Conservation (phyloP, 768 basidiomycete genomes). For the Calvatia gigantea region DNA sequence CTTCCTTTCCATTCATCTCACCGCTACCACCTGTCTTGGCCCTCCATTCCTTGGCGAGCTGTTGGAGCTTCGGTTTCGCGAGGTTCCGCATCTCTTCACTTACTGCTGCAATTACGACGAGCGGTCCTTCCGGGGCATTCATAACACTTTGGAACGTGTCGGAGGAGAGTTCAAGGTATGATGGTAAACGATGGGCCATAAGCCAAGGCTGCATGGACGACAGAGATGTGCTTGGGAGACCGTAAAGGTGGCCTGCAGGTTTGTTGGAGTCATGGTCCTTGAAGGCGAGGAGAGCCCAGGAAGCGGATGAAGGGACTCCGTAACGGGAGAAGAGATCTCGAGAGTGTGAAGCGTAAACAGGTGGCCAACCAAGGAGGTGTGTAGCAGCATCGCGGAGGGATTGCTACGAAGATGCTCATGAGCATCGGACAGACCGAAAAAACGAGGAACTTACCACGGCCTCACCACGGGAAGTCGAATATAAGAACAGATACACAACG, state of each 20-base stretch:
- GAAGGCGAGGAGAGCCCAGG: slow-evolving; percentile 66
- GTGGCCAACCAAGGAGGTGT: slow-evolving; percentile 44
- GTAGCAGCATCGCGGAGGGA: slow-evolving; percentile 33
- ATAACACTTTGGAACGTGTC: slow-evolving; percentile 84
- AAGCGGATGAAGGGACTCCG: slow-evolving; percentile 30
- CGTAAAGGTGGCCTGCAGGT: slow-evolving; percentile 44
- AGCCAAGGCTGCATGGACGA: slow-evolving; percentile 55
- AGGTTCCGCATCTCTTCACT: slow-evolving; percentile 30
- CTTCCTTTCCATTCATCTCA: slow-evolving; percentile 43
- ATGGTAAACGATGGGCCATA: slow-evolving; percentile 66
- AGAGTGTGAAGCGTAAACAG: slow-evolving; percentile 38
- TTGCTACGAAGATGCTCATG: slow-evolving; percentile 18
- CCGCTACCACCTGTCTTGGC: slow-evolving; percentile 36
- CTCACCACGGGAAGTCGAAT: slow-evolving; percentile 20
- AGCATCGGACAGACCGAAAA: neutral
- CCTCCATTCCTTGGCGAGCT: slow-evolving; percentile 62
- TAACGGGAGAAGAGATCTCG: slow-evolving; percentile 33
- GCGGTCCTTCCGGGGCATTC: slow-evolving; percentile 70
- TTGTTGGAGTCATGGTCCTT: slow-evolving; percentile 51
- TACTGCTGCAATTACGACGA: slow-evolving; percentile 74
- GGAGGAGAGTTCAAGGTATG: slow-evolving; percentile 67
- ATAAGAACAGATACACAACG: slow-evolving; percentile 60
- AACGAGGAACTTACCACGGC: neutral
- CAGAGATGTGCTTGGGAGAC: slow-evolving; percentile 20
- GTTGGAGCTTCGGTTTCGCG: slow-evolving; percentile 44